Evolutionary conservation across 1,284 basidiomycete genomes (phyloP).

Genomic region (Kalmanozyma brasiliensis): DNA sequence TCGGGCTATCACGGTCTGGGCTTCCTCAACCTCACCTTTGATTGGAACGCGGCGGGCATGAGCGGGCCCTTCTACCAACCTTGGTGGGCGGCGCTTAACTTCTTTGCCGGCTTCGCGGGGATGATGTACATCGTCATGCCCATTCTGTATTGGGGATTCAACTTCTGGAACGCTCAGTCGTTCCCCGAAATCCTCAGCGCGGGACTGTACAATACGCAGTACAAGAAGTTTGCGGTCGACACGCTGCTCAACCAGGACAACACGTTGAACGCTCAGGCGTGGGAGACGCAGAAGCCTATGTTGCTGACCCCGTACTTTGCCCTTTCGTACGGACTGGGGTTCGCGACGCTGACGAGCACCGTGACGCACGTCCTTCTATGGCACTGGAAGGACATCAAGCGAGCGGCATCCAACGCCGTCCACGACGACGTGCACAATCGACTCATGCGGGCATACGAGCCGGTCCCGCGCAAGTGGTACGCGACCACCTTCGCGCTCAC

Average conservation of each 20-base stretch:
- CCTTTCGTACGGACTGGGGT: conserved; percentile 69
- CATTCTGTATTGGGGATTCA: conserved; percentile 68
- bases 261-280: conserved; percentile 69
- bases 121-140: conserved; percentile 72
- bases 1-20: conserved; percentile 72
- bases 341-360: conserved; percentile 71
- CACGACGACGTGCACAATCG: conserved; percentile 67
- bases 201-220: conserved; percentile 66
- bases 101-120: conserved; percentile 61
- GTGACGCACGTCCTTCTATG: conserved; percentile 71
- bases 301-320: conserved; percentile 71
- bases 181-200: conserved; percentile 70
- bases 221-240: conserved; percentile 56
- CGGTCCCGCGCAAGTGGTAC: conserved; percentile 66
- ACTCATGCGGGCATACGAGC: conserved; percentile 64
- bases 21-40: conserved; percentile 70
- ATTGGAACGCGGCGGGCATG: conserved; percentile 71
- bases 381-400: conserved; percentile 71
- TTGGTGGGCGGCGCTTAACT: conserved; percentile 70
- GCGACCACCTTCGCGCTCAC: conserved; percentile 56
- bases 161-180: conserved; percentile 69
- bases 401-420: conserved; percentile 67
- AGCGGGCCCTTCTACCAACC: conserved; percentile 71
- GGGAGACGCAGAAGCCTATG: conserved; percentile 69
- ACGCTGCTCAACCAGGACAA: conserved; percentile 63